phyloP scores from a whole-genome alignment of 768 basidiomycete species.

The Phaeotremella fagi region DNA sequence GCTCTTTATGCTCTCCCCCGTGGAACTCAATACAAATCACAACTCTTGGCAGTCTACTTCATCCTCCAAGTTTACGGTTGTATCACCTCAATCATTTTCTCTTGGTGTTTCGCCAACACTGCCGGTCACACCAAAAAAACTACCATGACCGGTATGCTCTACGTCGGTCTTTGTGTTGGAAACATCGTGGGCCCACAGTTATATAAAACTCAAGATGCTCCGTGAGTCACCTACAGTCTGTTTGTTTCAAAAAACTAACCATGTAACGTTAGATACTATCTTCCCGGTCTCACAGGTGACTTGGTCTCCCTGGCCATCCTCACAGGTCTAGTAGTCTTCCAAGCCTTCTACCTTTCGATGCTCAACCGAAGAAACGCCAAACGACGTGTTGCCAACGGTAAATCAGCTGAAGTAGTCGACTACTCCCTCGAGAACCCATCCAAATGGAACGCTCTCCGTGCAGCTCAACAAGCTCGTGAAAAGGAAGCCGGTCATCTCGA shows the following conservation, averaged over 20 bases:
- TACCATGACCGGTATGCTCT: conserved; percentile 28
- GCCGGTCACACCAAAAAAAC: conserved; percentile 35
- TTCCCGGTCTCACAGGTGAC: conserved; percentile 15
- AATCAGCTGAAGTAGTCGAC: conserved; percentile 14
- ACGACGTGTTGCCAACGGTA: conserved; percentile 13
- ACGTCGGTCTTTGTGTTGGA: conserved; percentile 17
- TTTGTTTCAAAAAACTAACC: too few relatives aligned
- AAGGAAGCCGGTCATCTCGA: conserved; percentile 11
- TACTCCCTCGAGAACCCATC: conserved; percentile 17
- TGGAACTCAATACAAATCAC: conserved; percentile 10
- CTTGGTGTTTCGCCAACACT: conserved; percentile 26
- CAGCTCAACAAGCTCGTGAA: not conserved
- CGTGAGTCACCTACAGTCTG: too few relatives aligned
- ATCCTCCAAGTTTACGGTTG: conserved; percentile 28
- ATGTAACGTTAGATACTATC: conserved; percentile 12
- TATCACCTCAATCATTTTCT: conserved; percentile 25
- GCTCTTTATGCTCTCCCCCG: conserved; percentile 27
- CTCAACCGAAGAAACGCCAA: conserved; percentile 18
- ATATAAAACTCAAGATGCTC: conserved; percentile 5
- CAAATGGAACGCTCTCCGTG: conserved; percentile 13
- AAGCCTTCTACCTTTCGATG: conserved; percentile 14
- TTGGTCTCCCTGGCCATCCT: conserved; percentile 17
- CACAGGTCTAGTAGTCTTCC: conserved; percentile 15
- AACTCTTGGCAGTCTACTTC: conserved; percentile 31
- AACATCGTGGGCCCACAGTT: conserved; percentile 25